A percentile compares a stretch with the other conserved stretches of the same genome.
These are phyloP conservation scores for Ophiostoma piceae DNA, from an alignment of 2,329 filamentous ascomycete genomes.

Conservation along the genomic window DNA sequence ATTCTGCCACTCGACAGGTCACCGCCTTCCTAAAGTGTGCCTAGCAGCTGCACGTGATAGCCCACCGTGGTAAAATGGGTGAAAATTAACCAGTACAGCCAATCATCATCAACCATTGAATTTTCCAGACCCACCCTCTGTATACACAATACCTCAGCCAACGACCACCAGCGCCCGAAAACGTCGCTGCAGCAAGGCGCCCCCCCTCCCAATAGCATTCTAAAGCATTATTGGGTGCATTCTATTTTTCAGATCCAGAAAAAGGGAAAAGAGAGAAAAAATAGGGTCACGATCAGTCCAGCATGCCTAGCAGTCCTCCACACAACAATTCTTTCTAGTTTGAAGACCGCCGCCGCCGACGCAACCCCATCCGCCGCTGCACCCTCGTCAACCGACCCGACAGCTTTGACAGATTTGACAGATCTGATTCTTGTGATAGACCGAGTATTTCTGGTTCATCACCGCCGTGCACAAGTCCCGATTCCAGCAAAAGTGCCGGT, in stretches of 20 bases:
- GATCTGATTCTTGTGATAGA: not conserved
- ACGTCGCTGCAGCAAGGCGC: not conserved
- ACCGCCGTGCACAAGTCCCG: not conserved
- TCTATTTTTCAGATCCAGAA: conserved; percentile 11
- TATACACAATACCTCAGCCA: conserved; percentile 8
- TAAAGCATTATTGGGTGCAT: conserved; percentile 9
- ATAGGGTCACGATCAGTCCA: conserved; percentile 2
- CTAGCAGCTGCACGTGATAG: not conserved
- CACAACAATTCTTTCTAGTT: conserved; percentile 11
- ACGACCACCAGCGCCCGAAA: conserved; percentile 9
- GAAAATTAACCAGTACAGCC: not conserved
- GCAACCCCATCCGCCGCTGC: not conserved
- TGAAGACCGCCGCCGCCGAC: conserved; percentile 6
- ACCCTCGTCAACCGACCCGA: not conserved
- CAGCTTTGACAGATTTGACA: not conserved
- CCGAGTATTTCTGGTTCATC: too few species aligned
- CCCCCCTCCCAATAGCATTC: conserved; percentile 13
- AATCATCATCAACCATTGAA: not conserved
- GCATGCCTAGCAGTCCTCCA: conserved; percentile 10
- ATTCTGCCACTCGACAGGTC: not conserved
- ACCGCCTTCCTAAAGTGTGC: not conserved
- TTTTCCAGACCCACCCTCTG: not conserved
- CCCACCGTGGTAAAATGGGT: conserved; percentile 3
- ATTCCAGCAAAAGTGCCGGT: not conserved
- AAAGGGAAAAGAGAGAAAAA: conserved; percentile 11